phyloP scores from a whole-genome alignment of 495 filamentous ascomycete genomes.

The Copromyces sp. region DNA sequence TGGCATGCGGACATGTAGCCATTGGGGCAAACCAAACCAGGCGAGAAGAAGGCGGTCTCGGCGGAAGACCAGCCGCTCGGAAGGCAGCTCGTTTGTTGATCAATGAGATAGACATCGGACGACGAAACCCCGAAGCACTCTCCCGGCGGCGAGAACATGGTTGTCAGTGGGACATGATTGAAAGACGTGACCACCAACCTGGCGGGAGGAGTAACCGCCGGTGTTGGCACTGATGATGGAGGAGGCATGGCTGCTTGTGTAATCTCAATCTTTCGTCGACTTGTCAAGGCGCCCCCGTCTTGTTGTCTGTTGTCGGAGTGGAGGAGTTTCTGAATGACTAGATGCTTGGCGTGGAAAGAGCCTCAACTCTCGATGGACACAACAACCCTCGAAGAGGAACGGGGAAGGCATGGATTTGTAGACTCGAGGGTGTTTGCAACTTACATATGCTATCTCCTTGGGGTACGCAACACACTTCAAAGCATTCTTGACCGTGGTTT shows the following conservation, averaged over 20 bases:
- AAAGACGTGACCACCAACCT: constrained; percentile 9
- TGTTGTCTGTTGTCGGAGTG: neutral
- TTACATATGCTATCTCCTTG: neutral
- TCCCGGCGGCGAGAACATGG: constrained; percentile 9
- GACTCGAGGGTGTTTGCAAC: neutral
- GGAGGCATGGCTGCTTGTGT: neutral
- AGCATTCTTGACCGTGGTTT: neutral
- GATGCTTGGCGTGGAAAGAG: neutral
- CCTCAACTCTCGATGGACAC: neutral
- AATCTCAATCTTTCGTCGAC: neutral
- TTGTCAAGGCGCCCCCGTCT: neutral
- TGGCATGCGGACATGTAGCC: constrained; percentile 18
- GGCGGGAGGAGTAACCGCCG: neutral
- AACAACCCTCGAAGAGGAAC: neutral
- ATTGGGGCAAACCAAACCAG: constrained; percentile 17
- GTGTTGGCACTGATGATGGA: neutral
- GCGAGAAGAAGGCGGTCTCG: constrained; percentile 16
- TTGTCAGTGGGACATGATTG: constrained; percentile 13
- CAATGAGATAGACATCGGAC: constrained; percentile 7
- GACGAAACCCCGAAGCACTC: constrained; percentile 12
- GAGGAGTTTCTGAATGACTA: neutral
- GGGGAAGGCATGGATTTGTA: neutral
- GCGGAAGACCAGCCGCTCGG: constrained; percentile 11
- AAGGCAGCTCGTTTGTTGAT: constrained; percentile 11
- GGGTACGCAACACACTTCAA: neutral